Evolutionary conservation across 1,139 yeast genomes (phyloP), one percentile per base, ranked within the genome.

Genomic region (Pichia sp.): DNA sequence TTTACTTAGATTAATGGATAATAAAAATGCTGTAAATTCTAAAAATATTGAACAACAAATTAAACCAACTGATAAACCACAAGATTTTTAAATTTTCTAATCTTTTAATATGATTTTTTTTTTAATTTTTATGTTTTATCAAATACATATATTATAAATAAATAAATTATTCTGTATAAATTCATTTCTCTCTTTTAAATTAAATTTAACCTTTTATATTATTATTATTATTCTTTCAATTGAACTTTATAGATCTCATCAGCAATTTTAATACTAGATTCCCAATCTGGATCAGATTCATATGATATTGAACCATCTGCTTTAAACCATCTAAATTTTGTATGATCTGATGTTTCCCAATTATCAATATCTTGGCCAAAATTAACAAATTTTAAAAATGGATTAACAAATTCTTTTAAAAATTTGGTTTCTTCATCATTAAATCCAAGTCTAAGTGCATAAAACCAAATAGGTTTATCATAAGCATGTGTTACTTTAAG

Each of bases 1-100:
- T 64, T 73, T 92, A 66, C 68, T 92, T 49, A 77, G 98, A 56
- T 72, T 92, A 55, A 79, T 86, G 57, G 82, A 83, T 44, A 89
- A 88, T 67, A 76, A 75, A 56, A 49, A 49, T 36, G 53, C 55
- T n/a, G 42, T 39, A 25, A 45, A 48, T 41, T 50, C 57, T 9
- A 36, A 42, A 11, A 33, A 39, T 8, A 45, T 54, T 18, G 57
- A 54, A 40, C 56, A 46, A 35, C 49, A 45, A 34, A 48, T 43
- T 7, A 31, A 49, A 26, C 57, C 57, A 47, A 51, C 56, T 9
- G 50, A 54, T 31, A 33, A 47, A 9, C 55, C 55, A 4, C 54
- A 52, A 31, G 34, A 46, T 3, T 42, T 48, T 26, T 45, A 42
- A 44, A 27, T 4, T 25, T 6, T 2, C 18, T 18, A 18, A 18